Base-by-base conservation (phyloP, 169 alveolate species). In the Plasmodium billcollinsi region DNA sequence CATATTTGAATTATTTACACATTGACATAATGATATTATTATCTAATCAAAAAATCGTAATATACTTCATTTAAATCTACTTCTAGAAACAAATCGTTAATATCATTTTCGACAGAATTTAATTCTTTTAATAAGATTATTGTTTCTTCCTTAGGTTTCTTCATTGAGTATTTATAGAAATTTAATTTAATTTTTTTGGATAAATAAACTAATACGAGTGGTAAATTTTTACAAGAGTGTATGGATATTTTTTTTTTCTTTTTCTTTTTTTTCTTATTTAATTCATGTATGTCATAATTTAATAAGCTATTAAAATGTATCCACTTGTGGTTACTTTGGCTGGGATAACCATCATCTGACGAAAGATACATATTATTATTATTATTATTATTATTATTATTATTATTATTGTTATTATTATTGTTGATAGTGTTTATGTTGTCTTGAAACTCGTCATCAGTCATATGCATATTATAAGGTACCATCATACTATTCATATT, bases 81-180 rank as follows among this genome's bases (percentile, higher is more conserved):
- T 49, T 86, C 92, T 50, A 86, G 58, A 72, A 86, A 86, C 54
- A 86, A 71, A 72, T 86, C 75, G 14, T 86, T 86, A 12, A 86
- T 86, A 11, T 70, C 92, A 39, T 71, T 86, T 29, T 70, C 73
- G 2, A 86, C 74, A 61, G 85, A 52, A 56, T 86, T 86, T 43
- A 86, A 47, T 69, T 86, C 92, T 39, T 86, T 86, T 62, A 86
- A 43, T 54, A 86, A 65, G 62, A 86, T 71, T 33, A 61, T 63
- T 26, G 92, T 86, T 52, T 59, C 92, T n/a, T 86, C 92, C 24
- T 66, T 86, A 0, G 92, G 66, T 33, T 86, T 86, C 29, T 86
- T 86, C 92, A 86, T 86, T 4, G 92, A 71, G 21, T 86, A 86
- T 72, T 86, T 86, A 65, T 71, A 86, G 62, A 86, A 86, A 71